Base-by-base conservation (phyloP, 805 yeast genomes). In the Kazachstania martiniae region DNA sequence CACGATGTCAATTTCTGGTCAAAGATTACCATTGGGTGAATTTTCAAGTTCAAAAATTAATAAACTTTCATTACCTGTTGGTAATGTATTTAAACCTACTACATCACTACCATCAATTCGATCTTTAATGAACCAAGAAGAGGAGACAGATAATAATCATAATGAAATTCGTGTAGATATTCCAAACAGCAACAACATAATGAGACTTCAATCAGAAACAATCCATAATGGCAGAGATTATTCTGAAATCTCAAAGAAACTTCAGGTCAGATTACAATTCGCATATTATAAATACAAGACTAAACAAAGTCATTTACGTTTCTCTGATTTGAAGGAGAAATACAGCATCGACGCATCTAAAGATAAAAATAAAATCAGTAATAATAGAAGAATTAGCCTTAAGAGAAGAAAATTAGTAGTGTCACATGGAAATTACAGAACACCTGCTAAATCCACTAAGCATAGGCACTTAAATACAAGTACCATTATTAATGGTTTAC, bases 241-340 rank as follows among this genome's bases (percentile, higher is more conserved):
- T 21, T 26, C 31, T 9, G 41, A 34, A 4, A 28, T 44, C 1
- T 41, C 53, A 5, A 39, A 65, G 30, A 59, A 58, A 41, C 56
- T 72, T 37, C 64, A 66, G 41, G 52, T 65, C 36, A 62, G 73
- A 40, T 51, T 72, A 16, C 66, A 67, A 41, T 44, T 70, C 30
- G 77, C 77, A 2, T 67, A 67, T 42, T 71, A 63, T 48, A 72
- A 70, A 43, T 63, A 65, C 27, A 59, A 60, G 34, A 70, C 75
- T 1, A 62, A 68, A 40, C 75, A 70, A 45, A 53, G 42, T 13
- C 44, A 47, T 21, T 21, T 44, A n/a, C 46, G 44, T 21, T 45
- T 43, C 25, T 33, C 37, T 19, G 46, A 44, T 14, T 25, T 44
- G 12, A 26, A 10, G 5, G 3, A 13, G n/a, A 21, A 17, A 3